Evolutionary conservation across 148 eudicot genomes (phyloP).

Genomic region (Vaccinium darrowii): DNA sequence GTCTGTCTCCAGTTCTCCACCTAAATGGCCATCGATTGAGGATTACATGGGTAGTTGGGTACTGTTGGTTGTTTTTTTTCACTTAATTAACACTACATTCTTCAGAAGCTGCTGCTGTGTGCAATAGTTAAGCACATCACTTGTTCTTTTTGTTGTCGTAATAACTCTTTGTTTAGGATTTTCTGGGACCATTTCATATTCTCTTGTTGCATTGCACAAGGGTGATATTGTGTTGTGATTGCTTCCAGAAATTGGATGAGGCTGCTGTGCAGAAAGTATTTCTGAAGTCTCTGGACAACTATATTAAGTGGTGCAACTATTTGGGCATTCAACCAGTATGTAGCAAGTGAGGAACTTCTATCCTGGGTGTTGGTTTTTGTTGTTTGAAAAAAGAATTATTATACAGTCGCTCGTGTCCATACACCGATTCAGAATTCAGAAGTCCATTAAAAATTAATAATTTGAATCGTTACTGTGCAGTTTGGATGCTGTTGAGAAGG

Average conservation of each 20-base stretch:
- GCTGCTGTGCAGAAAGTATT: conserved; percentile 84
- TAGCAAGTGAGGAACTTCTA: conserved; percentile 66
- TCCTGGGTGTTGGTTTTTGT: background rate
- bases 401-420: background rate
- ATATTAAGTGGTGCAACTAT: conserved; percentile 90
- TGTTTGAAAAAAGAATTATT: background rate
- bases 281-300: conserved; percentile 84
- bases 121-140: background rate
- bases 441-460: background rate
- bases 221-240: conserved; percentile 7
- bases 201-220: background rate
- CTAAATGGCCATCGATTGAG: background rate
- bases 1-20: background rate
- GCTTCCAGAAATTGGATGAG: conserved; percentile 89
- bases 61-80: background rate
- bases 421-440: background rate
- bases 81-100: background rate
- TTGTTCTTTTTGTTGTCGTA: background rate
- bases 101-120: conserved; percentile 2
- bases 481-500: conserved; percentile 78
- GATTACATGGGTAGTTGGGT: background rate
- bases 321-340: conserved; percentile 76
- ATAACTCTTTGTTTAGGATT: background rate
- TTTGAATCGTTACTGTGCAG: conserved; percentile 40
- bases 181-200: background rate